Percentiles rank a stretch among this genome's conserved stretches.
Conservation (phyloP, 2,329 filamentous ascomycete genomes). For the Dactylellina parvicollis region DNA sequence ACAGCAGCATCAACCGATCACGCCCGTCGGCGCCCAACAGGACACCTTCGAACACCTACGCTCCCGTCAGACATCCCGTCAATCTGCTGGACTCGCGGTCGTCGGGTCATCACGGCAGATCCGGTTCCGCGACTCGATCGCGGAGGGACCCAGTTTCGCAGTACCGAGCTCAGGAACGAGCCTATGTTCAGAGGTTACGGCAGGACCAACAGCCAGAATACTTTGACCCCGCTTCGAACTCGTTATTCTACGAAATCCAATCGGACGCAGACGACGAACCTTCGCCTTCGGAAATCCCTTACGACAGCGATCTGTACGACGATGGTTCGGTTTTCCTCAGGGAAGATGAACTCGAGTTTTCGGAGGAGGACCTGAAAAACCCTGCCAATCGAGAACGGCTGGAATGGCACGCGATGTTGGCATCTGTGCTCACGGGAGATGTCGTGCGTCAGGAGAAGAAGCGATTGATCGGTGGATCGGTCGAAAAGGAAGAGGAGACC, state of each 20-base stretch:
- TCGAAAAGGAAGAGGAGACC: slow-evolving; percentile 68
- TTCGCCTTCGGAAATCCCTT: slow-evolving; percentile 82
- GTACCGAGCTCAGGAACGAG: slow-evolving; percentile 87
- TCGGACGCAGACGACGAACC: slow-evolving; percentile 92
- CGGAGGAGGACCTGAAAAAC: slow-evolving; percentile 87
- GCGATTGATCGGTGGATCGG: slow-evolving; percentile 80
- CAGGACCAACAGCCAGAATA: slow-evolving; percentile 80
- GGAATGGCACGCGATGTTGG: slow-evolving; percentile 98
- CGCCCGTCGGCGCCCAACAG: slow-evolving; percentile 75
- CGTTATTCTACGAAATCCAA: slow-evolving; percentile 71
- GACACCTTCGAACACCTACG: slow-evolving; percentile 83
- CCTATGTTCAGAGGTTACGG: slow-evolving; percentile 90
- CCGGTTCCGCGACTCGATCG: slow-evolving; percentile 67
- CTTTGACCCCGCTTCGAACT: slow-evolving; percentile 65
- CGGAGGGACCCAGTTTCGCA: slow-evolving; percentile 74
- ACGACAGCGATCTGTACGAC: slow-evolving; percentile 84
- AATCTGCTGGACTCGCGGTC: slow-evolving; percentile 61
- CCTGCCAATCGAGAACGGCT: slow-evolving; percentile 87
- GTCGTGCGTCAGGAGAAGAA: slow-evolving; percentile 99
- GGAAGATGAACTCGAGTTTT: slow-evolving; percentile 87
- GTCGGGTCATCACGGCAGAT: slow-evolving; percentile 61
- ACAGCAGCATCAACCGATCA: slow-evolving; percentile 63
- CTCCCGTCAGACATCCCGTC: slow-evolving; percentile 66
- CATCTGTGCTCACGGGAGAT: slow-evolving; percentile 93
- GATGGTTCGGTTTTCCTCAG: slow-evolving; percentile 67